Evolutionary conservation across 352 stramenopile species (phyloP).

Genomic region (Phytopythium cucurbitacearum): DNA sequence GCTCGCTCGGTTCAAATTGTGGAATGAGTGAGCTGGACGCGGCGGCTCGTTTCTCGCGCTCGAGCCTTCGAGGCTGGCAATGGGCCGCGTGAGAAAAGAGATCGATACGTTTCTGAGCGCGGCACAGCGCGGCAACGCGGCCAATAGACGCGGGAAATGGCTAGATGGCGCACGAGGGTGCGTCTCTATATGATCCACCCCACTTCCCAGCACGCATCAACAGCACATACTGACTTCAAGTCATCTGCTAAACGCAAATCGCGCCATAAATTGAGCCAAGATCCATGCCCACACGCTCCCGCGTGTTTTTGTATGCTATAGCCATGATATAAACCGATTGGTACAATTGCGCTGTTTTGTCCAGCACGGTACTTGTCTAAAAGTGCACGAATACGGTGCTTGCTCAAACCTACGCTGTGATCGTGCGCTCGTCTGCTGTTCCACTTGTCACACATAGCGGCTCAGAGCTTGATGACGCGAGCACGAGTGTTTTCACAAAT

Average conservation of each 20-base stretch:
- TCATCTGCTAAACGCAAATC: background rate
- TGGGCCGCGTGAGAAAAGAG: background rate
- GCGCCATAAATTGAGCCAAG: background rate
- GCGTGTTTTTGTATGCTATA: too few species aligned
- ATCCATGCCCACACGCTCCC: too few species aligned
- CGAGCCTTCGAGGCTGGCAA: too few species aligned
- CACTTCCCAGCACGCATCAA: slow-evolving; percentile 1
- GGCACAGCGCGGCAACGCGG: background rate
- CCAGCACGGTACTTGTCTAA: too few species aligned
- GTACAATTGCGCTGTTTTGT: too few species aligned
- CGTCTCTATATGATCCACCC: slow-evolving; percentile 9
- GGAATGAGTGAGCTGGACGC: background rate
- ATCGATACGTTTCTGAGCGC: slow-evolving; percentile 5
- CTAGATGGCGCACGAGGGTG: slow-evolving; percentile 1
- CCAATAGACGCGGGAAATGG: background rate
- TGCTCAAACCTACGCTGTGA: too few species aligned
- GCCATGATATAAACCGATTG: too few species aligned
- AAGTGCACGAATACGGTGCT: too few species aligned
- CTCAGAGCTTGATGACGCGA: too few species aligned
- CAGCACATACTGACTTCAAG: background rate
- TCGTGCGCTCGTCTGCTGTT: too few species aligned
- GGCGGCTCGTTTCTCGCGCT: slow-evolving; percentile 1
- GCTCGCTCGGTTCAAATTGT: background rate
- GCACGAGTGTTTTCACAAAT: too few species aligned
- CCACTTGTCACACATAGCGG: too few species aligned